Percentiles rank a stretch among this genome's conserved stretches.
phyloP scores from a whole-genome alignment of 805 yeast species.

The Brettanomyces bruxellensis region DNA sequence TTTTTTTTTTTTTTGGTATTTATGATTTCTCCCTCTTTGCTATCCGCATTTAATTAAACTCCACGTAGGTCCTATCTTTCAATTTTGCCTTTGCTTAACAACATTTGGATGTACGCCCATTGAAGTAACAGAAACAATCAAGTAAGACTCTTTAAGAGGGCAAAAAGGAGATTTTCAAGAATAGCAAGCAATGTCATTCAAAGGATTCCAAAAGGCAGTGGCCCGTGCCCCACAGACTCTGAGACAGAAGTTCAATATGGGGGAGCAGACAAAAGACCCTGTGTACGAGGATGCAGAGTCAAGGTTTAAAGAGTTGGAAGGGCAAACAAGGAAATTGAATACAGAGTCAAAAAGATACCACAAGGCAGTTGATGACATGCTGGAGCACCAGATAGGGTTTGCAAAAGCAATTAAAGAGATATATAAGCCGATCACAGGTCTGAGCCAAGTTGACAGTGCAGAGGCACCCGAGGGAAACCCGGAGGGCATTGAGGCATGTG shows the following conservation, averaged over 20 bases:
- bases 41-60: too few species aligned
- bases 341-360: slow-evolving; percentile 88
- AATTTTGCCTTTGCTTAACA: too few species aligned
- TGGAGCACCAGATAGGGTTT: slow-evolving; percentile 87
- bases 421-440: slow-evolving; percentile 92
- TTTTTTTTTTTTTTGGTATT: too few species aligned
- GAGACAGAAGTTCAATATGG: slow-evolving; percentile 89
- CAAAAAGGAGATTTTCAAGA: too few species aligned
- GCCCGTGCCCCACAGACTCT: slow-evolving; percentile 86
- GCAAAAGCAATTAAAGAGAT: slow-evolving; percentile 94
- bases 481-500: slow-evolving; percentile 91
- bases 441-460: slow-evolving; percentile 82
- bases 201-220: slow-evolving; percentile 75
- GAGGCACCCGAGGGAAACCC: slow-evolving; percentile 89
- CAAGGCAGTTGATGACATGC: slow-evolving; percentile 87
- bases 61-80: too few species aligned
- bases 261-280: slow-evolving; percentile 65
- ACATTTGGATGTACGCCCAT: too few species aligned
- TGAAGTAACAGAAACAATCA: too few species aligned
- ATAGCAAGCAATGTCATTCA: slow-evolving; percentile 58
- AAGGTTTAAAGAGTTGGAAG: slow-evolving; percentile 86
- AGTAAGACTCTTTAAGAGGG: too few species aligned
- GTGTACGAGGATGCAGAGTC: slow-evolving; percentile 95
- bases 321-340: slow-evolving; percentile 79
- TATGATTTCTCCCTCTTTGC: too few species aligned